Conservation (phyloP, 1,284 basidiomycete species). For the Rhodofomes roseus region DNA sequence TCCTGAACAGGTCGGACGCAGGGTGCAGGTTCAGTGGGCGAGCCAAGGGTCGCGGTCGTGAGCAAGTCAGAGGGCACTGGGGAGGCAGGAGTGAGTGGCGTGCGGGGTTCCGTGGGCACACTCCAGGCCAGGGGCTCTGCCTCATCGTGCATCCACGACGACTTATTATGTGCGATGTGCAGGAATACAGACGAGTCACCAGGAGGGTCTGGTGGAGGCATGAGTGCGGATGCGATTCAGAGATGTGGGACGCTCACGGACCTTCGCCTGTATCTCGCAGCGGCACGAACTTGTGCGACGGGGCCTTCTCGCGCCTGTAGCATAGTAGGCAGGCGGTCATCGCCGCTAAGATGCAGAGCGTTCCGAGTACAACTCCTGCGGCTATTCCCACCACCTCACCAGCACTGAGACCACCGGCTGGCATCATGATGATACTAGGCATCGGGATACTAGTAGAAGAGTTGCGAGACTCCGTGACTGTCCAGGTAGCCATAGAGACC, state of each 20-base stretch:
- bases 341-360: not conserved
- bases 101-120: not conserved
- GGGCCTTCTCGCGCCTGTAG: not conserved
- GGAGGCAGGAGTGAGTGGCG: not conserved
- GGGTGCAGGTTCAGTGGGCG: not conserved
- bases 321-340: not conserved
- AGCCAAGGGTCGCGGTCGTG: not conserved
- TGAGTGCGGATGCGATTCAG: not conserved
- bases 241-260: not conserved
- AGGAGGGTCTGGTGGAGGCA: not conserved
- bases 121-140: not conserved
- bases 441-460: no score
- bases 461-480: no score
- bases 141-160: not conserved
- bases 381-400: not conserved
- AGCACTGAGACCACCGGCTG: not conserved
- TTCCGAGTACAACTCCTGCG: not conserved
- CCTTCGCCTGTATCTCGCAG: not conserved
- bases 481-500: no score
- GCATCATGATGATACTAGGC: not conserved
- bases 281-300: not conserved
- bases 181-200: not conserved
- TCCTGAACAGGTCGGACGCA: not conserved
- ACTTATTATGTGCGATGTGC: not conserved
- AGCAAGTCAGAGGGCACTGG: not conserved